phyloP scores from a whole-genome alignment of 2,329 filamentous ascomycete genomes.

The Chrysoporthe deuterocubensis region DNA sequence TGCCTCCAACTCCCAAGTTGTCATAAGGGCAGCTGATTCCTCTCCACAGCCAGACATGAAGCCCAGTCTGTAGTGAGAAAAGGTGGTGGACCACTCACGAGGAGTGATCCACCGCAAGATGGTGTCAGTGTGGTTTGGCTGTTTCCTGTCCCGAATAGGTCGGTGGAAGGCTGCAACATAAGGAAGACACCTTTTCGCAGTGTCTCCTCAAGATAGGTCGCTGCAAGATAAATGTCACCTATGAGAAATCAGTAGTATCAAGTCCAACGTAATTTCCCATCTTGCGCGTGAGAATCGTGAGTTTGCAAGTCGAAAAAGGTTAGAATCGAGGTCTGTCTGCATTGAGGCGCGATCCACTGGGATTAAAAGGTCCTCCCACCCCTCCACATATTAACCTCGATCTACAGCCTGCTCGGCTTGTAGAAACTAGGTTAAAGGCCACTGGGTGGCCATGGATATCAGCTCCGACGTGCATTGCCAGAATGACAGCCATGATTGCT shows the following conservation, averaged over 20 bases:
- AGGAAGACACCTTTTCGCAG: neutral
- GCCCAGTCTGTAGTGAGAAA: slow-evolving; percentile 59
- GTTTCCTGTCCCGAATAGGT: slow-evolving; percentile 1
- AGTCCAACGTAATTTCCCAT: neutral
- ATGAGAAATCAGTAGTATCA: slow-evolving; percentile 23
- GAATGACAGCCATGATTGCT: slow-evolving; percentile 22
- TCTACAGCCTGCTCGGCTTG: slow-evolving; percentile 11
- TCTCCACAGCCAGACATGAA: slow-evolving; percentile 54
- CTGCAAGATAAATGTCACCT: neutral
- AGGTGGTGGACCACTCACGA: slow-evolving; percentile 36
- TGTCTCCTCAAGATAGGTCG: neutral
- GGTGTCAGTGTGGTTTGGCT: slow-evolving; percentile 11
- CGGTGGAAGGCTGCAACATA: neutral
- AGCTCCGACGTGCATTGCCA: slow-evolving; percentile 15
- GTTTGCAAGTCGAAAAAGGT: neutral
- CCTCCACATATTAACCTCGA: slow-evolving; percentile 3
- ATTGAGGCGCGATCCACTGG: slow-evolving; percentile 23
- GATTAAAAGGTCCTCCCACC: neutral
- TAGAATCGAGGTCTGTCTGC: slow-evolving; percentile 25
- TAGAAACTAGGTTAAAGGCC: slow-evolving; percentile 5
- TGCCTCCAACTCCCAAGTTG: too few species aligned
- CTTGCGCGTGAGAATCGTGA: neutral
- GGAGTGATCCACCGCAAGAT: slow-evolving; percentile 16
- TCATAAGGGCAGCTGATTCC: slow-evolving; percentile 36
- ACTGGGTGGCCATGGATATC: slow-evolving; percentile 11